These are phyloP conservation scores for Lolium rigidum DNA, from an alignment of 176 grass and related monocot species.

Conservation along the genomic window DNA sequence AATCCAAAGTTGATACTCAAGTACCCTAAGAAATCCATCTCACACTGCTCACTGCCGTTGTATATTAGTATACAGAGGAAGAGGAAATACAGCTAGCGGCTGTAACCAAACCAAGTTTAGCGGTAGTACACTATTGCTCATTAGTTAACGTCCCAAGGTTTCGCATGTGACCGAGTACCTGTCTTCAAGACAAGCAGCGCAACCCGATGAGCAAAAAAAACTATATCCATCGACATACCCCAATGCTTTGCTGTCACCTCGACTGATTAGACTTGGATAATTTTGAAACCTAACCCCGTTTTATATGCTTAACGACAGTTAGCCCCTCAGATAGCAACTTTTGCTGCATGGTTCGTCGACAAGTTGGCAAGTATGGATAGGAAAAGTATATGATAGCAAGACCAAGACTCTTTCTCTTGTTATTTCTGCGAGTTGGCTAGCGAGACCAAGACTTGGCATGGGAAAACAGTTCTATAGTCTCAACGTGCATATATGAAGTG, in stretches of 20 bases:
- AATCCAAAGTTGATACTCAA: constrained; percentile 43
- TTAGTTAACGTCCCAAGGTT: constrained; percentile 43
- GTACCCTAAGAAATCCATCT: constrained; percentile 21
- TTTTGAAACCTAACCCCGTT: neutral
- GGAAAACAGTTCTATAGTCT: neutral
- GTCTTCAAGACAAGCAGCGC: constrained; percentile 28
- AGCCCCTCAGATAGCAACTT: neutral
- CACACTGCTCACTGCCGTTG: neutral
- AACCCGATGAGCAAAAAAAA: neutral
- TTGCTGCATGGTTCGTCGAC: neutral
- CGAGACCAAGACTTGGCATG: neutral
- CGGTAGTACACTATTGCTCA: neutral
- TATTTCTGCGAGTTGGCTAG: neutral
- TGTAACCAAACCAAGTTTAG: neutral
- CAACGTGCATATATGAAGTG: neutral
- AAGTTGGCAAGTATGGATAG: constrained; percentile 4
- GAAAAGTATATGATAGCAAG: neutral
- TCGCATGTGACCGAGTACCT: constrained; percentile 28
- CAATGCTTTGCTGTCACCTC: neutral
- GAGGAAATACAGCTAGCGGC: neutral
- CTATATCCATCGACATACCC: neutral
- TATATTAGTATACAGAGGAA: neutral
- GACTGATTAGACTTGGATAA: neutral
- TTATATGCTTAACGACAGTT: neutral
- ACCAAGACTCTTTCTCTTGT: neutral